Evolutionary conservation across 2,329 filamentous ascomycete genomes (phyloP).

Genomic region (Pseudogymnoascus sp.): DNA sequence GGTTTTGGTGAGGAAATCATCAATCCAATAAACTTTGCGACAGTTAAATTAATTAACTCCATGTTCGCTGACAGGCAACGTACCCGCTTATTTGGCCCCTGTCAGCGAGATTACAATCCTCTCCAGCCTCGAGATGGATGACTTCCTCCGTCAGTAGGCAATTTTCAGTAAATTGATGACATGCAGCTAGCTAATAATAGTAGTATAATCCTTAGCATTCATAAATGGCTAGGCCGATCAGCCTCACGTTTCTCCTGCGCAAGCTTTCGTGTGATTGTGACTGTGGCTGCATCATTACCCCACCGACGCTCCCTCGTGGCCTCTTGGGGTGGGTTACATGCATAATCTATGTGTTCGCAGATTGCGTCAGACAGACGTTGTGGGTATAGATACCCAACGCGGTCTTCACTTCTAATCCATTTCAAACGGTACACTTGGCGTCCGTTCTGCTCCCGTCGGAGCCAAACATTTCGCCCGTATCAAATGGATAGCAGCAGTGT

Average conservation of each 20-base stretch:
- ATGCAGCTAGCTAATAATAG: background rate
- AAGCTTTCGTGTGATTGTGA: background rate
- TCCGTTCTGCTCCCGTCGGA: too few species aligned
- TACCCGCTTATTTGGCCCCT: background rate
- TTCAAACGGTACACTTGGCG: background rate
- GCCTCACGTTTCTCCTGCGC: background rate
- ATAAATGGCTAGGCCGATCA: background rate
- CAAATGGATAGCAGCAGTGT: background rate
- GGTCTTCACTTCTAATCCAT: background rate
- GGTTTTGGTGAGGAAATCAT: background rate
- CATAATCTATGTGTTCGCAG: background rate
- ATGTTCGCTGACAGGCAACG: background rate
- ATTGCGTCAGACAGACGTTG: background rate
- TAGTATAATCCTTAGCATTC: background rate
- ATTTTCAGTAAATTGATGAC: background rate
- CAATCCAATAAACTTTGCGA: background rate
- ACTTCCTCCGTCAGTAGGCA: background rate
- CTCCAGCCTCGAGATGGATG: background rate
- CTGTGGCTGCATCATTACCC: background rate
- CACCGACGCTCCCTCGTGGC: background rate
- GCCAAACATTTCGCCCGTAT: background rate
- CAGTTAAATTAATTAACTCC: background rate
- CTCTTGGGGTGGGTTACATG: conserved; percentile 4
- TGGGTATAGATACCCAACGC: background rate
- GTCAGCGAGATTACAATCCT: background rate